Percentiles rank a stretch among this genome's conserved stretches.
These are phyloP conservation scores for Polytrichum formosum DNA, from an alignment of 225 moss, liverwort and hornwort genomes.

Conservation along the genomic window DNA sequence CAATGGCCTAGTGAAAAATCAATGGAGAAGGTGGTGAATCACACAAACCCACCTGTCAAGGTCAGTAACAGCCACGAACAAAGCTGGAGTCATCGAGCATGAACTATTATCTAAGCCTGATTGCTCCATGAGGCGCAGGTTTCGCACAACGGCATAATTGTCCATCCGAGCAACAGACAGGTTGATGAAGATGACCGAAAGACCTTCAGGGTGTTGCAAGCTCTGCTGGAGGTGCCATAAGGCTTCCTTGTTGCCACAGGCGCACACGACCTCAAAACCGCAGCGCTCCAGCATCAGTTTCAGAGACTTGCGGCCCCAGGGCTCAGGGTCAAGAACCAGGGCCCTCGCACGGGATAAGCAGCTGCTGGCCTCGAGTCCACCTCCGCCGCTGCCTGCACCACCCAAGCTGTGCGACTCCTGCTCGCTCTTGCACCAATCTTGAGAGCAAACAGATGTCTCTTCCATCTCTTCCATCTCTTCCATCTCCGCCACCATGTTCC, in stretches of 20 bases:
- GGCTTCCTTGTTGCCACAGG: slow-evolving; percentile 28
- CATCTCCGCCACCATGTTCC: slow-evolving; percentile 14
- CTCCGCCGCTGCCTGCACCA: background rate
- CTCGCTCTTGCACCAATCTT: slow-evolving; percentile 61
- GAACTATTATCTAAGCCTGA: background rate
- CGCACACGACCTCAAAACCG: slow-evolving; percentile 45
- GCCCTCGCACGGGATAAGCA: slow-evolving; percentile 23
- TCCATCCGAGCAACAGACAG: slow-evolving; percentile 22
- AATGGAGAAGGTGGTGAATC: background rate
- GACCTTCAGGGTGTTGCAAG: slow-evolving; percentile 39
- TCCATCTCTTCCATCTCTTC: slow-evolving; percentile 8
- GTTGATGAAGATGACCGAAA: slow-evolving; percentile 34
- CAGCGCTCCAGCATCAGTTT: slow-evolving; percentile 53
- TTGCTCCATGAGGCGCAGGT: slow-evolving; percentile 30
- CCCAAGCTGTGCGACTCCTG: slow-evolving; percentile 22
- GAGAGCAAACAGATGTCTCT: slow-evolving; percentile 43
- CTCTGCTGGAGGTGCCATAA: slow-evolving; percentile 45
- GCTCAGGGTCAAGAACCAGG: slow-evolving; percentile 41
- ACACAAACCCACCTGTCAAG: slow-evolving; percentile 21
- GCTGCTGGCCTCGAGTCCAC: slow-evolving; percentile 20
- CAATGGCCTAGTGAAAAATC: too few relatives aligned
- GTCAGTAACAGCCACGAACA: slow-evolving; percentile 16
- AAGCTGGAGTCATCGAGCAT: background rate
- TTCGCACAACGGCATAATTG: slow-evolving; percentile 30
- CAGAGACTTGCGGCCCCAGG: slow-evolving; percentile 39